These are phyloP conservation scores for Rhynchospora tenuis DNA, from an alignment of 176 grass and related monocot genomes.

Conservation along the genomic window DNA sequence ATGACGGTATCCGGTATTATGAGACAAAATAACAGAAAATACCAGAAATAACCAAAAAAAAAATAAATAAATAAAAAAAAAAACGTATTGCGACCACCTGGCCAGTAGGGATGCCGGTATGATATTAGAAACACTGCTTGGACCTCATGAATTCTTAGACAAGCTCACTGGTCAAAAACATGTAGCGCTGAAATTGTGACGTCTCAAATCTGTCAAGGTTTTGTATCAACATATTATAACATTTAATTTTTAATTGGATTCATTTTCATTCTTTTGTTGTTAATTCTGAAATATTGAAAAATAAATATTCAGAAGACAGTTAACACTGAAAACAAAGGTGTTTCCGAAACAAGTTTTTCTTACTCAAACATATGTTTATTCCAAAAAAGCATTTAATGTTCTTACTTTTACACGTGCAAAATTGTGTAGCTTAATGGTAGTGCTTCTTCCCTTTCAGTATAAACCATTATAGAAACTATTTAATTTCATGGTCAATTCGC, in stretches of 20 bases:
- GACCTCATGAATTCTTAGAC: not conserved
- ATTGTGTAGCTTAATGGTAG: too few species aligned
- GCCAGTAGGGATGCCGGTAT: too few species aligned
- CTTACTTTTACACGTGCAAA: too few species aligned
- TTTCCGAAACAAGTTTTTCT: not conserved
- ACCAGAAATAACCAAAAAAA: too few species aligned
- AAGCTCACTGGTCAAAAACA: not conserved
- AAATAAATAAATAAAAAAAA: too few species aligned
- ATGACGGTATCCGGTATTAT: too few species aligned
- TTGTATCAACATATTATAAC: not conserved
- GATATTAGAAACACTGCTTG: too few species aligned
- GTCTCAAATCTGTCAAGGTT: not conserved
- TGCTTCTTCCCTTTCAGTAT: not conserved
- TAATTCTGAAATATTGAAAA: not conserved
- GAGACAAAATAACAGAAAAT: too few species aligned
- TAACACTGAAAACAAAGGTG: not conserved
- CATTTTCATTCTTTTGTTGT: not conserved
- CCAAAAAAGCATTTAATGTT: too few species aligned
- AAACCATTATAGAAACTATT: not conserved
- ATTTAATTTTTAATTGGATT: not conserved
- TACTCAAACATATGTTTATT: not conserved
- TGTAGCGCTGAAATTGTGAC: not conserved
- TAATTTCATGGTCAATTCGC: not conserved
- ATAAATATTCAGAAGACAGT: not conserved
- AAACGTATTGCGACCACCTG: too few species aligned